Evolutionary conservation across 371 early-diverging fungal genomes (phyloP).

Genomic region (Encephalitozoon romaleae): DNA sequence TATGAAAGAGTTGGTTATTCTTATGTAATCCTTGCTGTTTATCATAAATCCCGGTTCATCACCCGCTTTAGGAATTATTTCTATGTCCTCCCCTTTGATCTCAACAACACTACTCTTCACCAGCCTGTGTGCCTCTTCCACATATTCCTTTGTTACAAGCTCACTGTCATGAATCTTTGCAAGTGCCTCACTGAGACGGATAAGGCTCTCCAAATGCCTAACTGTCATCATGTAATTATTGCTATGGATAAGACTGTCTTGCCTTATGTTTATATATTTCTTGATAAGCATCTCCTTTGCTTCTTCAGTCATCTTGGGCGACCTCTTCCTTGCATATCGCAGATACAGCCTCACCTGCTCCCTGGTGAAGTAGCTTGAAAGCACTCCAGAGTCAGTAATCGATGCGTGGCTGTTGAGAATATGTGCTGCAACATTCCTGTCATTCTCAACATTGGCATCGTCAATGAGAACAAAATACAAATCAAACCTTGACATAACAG

Average conservation of each 20-base stretch:
- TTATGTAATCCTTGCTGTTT: conserved; percentile 48
- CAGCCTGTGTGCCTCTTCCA: conserved; percentile 78
- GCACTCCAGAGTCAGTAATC: conserved; percentile 60
- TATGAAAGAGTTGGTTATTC: conserved; percentile 51
- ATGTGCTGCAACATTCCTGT: conserved; percentile 79
- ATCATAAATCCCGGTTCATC: conserved; percentile 55
- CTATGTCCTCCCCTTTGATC: conserved; percentile 76
- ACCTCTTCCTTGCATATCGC: conserved; percentile 38
- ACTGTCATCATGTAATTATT: conserved; percentile 59
- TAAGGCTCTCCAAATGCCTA: conserved; percentile 61
- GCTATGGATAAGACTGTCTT: conserved; percentile 67
- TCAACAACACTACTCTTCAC: conserved; percentile 80
- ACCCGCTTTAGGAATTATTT: conserved; percentile 54
- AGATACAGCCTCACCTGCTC: conserved; percentile 59
- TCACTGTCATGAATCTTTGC: conserved; percentile 61
- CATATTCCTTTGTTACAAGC: conserved; percentile 63
- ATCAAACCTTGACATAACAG: conserved; percentile 99
- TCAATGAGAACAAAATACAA: conserved; percentile 94
- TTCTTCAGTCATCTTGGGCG: conserved; percentile 66
- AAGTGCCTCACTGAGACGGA: conserved; percentile 62
- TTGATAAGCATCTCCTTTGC: conserved; percentile 70
- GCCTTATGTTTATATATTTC: conserved; percentile 78
- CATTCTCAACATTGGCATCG: conserved; percentile 78
- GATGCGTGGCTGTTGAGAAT: conserved; percentile 79
- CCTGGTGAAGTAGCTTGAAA: conserved; percentile 23